These are phyloP conservation scores for Panaeolus papilionaceus DNA, from an alignment of 768 basidiomycete species.

Conservation along the genomic window DNA sequence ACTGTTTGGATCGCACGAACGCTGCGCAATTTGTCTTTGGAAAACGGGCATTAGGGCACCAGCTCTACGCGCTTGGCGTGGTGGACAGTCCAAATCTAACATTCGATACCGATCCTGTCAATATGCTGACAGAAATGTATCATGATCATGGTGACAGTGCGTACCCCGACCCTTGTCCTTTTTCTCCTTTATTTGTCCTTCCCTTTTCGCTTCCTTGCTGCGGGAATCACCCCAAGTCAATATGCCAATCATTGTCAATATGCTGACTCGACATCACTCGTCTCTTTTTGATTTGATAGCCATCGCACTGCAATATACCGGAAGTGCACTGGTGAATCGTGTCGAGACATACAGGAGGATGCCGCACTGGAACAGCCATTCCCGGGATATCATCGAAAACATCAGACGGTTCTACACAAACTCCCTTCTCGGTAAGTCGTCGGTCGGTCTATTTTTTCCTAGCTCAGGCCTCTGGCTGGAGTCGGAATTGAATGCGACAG, in stretches of 20 bases:
- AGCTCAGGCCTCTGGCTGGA: neutral
- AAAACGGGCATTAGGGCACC: slow-evolving; percentile 92
- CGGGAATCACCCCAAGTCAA: neutral
- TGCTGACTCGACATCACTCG: slow-evolving; percentile 12
- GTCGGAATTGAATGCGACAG: neutral
- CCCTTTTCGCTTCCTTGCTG: neutral
- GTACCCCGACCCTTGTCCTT: slow-evolving; percentile 32
- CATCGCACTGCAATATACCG: slow-evolving; percentile 95
- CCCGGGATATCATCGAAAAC: slow-evolving; percentile 94
- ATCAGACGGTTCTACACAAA: slow-evolving; percentile 95
- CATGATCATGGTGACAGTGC: slow-evolving; percentile 96
- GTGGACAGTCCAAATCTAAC: slow-evolving; percentile 84
- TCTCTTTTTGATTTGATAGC: slow-evolving; percentile 49
- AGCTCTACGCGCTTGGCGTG: slow-evolving; percentile 92
- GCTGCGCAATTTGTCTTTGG: slow-evolving; percentile 97
- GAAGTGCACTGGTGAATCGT: slow-evolving; percentile 93
- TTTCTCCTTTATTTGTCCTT: neutral
- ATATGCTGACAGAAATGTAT: slow-evolving; percentile 98
- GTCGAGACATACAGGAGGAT: slow-evolving; percentile 96
- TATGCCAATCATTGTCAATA: slow-evolving; percentile 16
- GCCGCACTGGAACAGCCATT: slow-evolving; percentile 98
- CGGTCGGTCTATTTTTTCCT: neutral
- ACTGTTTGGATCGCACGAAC: slow-evolving; percentile 96
- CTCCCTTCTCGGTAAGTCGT: slow-evolving; percentile 74
- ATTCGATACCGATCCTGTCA: slow-evolving; percentile 94